Evolutionary conservation across 768 basidiomycete species (phyloP).

Genomic region (Antrodiella citrinella): DNA sequence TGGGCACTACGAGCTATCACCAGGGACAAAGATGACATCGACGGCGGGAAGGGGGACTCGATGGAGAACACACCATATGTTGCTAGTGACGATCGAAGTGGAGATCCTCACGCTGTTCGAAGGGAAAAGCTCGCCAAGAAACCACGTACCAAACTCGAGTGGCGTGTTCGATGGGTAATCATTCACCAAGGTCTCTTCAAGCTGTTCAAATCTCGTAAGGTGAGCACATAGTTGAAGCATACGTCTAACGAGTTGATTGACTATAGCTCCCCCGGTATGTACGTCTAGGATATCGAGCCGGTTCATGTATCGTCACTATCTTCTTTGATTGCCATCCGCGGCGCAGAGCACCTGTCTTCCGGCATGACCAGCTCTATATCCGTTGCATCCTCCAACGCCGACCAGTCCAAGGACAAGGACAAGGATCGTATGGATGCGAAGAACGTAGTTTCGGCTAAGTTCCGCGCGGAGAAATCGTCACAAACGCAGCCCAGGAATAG

Average conservation of each 20-base stretch:
- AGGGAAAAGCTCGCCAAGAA: constrained; percentile 6
- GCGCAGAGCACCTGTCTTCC: constrained; percentile 18
- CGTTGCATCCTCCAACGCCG: constrained; percentile 34
- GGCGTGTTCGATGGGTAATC: constrained; percentile 58
- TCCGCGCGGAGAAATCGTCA: constrained; percentile 5
- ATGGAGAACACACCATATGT: constrained; percentile 2
- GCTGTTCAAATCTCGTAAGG: constrained; percentile 45
- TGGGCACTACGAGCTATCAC: constrained; percentile 41
- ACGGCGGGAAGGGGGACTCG: neutral
- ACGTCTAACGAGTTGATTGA: too few relatives aligned
- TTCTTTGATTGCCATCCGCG: constrained; percentile 35
- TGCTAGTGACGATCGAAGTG: constrained; percentile 1
- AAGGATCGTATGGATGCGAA: neutral
- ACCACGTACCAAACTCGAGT: constrained; percentile 37
- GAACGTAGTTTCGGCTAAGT: constrained; percentile 12
- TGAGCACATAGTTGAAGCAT: constrained; percentile 32
- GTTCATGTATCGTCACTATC: constrained; percentile 29
- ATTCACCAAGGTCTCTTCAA: constrained; percentile 48
- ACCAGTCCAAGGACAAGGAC: constrained; percentile 2
- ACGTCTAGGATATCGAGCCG: constrained; percentile 1
- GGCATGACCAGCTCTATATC: constrained; percentile 17
- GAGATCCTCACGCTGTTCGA: constrained; percentile 1
- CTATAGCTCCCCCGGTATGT: too few relatives aligned
- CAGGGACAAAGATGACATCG: constrained; percentile 16
- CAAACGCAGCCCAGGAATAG: neutral